Percentiles rank a stretch among this genome's conserved stretches.
phyloP scores from a whole-genome alignment of 192 early-diverging fungal species.

The Gigaspora rosea region DNA sequence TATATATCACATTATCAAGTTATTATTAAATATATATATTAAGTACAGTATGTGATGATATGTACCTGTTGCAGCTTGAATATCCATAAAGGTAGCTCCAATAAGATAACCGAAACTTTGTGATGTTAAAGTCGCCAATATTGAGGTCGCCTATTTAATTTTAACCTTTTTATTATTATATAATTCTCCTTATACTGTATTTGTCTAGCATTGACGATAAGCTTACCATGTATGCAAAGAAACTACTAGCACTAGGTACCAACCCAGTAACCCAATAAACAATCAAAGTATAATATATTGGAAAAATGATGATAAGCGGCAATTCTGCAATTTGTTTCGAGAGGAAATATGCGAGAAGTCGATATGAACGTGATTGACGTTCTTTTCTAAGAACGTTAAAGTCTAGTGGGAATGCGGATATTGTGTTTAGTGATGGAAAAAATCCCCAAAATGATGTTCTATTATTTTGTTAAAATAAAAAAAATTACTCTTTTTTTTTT shows the following conservation, averaged over 20 bases:
- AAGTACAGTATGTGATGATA: neutral
- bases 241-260: neutral
- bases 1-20: neutral
- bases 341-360: constrained; percentile 5
- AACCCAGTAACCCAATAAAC: constrained; percentile 19
- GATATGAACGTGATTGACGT: constrained; percentile 30
- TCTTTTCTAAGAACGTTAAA: constrained; percentile 8
- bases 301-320: neutral
- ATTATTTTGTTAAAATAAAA: no score
- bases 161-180: neutral
- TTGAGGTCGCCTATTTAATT: neutral
- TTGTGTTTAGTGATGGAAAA: neutral
- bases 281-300: neutral
- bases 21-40: neutral
- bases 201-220: neutral
- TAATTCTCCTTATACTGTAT: neutral
- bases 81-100: constrained; percentile 15
- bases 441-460: constrained; percentile 19
- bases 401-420: constrained; percentile 22
- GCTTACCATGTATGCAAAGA: constrained; percentile 2
- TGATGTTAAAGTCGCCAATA: neutral
- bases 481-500: no score
- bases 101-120: constrained; percentile 26
- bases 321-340: constrained; percentile 23
- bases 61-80: constrained; percentile 3